A percentile compares a stretch with the other conserved stretches of the same genome.
Evolutionary conservation across 768 basidiomycete species (phyloP).

Genomic region (Boletus edulis): DNA sequence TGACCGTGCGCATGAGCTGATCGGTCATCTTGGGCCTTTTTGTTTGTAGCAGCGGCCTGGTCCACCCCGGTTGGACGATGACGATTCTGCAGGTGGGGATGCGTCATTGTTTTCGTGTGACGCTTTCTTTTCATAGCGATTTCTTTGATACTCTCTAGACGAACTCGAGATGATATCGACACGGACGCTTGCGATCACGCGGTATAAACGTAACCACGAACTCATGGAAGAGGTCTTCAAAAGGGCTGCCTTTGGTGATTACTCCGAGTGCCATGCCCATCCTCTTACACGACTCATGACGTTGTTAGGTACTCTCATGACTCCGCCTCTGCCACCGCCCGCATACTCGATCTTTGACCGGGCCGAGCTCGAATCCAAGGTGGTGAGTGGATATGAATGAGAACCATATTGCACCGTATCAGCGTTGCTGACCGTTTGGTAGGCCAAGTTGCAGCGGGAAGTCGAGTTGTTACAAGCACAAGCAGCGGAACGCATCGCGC

Average conservation of each 20-base stretch:
- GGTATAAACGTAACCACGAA: conserved; percentile 80
- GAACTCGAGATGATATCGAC: conserved; percentile 72
- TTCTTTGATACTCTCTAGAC: conserved; percentile 34
- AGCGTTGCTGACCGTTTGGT: not conserved
- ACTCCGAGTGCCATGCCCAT: not conserved
- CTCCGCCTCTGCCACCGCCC: conserved; percentile 39
- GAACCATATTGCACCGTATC: not conserved
- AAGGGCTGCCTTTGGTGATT: conserved; percentile 61
- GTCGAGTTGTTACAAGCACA: conserved; percentile 53
- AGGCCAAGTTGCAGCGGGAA: conserved; percentile 61
- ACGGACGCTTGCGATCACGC: conserved; percentile 63
- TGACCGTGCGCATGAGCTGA: not conserved
- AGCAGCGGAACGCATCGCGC: conserved; percentile 43
- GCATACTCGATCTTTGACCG: conserved; percentile 64
- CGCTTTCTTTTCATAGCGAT: not conserved
- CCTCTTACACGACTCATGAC: not conserved
- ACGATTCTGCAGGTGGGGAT: conserved; percentile 63
- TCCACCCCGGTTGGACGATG: conserved; percentile 44
- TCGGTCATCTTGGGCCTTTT: not conserved
- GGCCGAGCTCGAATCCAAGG: conserved; percentile 53
- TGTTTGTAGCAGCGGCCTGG: conserved; percentile 28
- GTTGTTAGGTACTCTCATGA: conserved; percentile 43
- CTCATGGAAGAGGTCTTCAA: conserved; percentile 82
- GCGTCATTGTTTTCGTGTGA: not conserved
- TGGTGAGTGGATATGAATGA: conserved; percentile 37